Percentiles rank a stretch among this genome's conserved stretches.
Conservation (phyloP, 805 yeast species). For the Yamadazyma phyllophila region DNA sequence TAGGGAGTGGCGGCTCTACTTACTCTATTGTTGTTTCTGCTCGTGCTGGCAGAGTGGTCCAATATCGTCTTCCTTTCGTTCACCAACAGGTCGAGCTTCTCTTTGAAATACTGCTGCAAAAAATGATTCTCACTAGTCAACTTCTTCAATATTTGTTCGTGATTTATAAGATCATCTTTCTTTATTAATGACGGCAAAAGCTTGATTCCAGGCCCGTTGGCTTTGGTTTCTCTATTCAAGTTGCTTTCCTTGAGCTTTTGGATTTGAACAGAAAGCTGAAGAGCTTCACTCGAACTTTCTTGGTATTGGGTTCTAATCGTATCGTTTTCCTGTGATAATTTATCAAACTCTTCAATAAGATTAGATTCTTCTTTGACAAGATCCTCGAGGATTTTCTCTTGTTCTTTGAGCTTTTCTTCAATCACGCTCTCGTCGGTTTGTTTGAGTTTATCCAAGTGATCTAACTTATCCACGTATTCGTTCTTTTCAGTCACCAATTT, state of each 20-base stretch:
- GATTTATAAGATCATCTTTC: constrained; percentile 30
- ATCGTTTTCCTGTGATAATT: constrained; percentile 30
- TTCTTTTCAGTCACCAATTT: constrained; percentile 18
- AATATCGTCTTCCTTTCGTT: constrained; percentile 32
- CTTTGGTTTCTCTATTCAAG: constrained; percentile 18
- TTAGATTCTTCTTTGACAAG: constrained; percentile 26
- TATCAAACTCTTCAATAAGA: constrained; percentile 24
- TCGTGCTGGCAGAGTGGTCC: constrained; percentile 27
- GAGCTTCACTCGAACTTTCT: constrained; percentile 32
- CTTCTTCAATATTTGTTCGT: constrained; percentile 25
- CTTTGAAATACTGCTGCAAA: constrained; percentile 24
- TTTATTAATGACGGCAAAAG: constrained; percentile 33
- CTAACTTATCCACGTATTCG: constrained; percentile 16
- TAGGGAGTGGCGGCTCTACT: constrained; percentile 42
- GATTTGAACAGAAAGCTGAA: constrained; percentile 23
- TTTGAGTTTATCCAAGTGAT: constrained; percentile 11
- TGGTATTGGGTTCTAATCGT: constrained; percentile 31
- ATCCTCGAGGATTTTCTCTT: constrained; percentile 19
- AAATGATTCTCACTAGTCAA: constrained; percentile 29
- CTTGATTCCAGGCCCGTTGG: constrained; percentile 35
- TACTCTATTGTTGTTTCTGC: constrained; percentile 33
- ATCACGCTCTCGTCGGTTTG: constrained; percentile 4
- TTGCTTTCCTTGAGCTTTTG: constrained; percentile 19
- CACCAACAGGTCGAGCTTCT: constrained; percentile 32
- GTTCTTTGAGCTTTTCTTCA: constrained; percentile 17